Percentiles rank a stretch among this genome's conserved stretches.
phyloP scores from a whole-genome alignment of 495 filamentous ascomycete species.

The Letharia columbiana region DNA sequence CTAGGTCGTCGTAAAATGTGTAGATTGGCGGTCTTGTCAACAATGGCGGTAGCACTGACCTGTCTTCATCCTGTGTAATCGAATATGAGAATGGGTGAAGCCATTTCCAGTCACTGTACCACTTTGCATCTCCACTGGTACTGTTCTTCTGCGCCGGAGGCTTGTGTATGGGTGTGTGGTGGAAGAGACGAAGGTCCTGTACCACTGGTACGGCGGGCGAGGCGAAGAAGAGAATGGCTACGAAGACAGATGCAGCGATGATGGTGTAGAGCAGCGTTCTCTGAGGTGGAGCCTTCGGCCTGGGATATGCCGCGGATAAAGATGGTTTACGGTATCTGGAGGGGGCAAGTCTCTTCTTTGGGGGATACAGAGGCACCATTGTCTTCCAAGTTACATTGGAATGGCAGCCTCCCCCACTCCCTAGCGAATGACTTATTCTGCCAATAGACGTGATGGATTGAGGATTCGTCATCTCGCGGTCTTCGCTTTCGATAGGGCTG shows the following conservation, averaged over 20 bases:
- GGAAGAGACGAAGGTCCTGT: slow-evolving; percentile 34
- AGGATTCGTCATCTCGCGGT: not conserved
- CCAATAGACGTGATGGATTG: not conserved
- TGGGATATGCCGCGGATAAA: slow-evolving; percentile 13
- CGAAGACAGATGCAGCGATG: slow-evolving; percentile 34
- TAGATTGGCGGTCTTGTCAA: slow-evolving; percentile 68
- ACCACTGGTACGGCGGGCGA: slow-evolving; percentile 27
- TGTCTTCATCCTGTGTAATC: slow-evolving; percentile 75
- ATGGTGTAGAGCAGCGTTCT: slow-evolving; percentile 21
- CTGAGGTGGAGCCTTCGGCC: slow-evolving; percentile 10
- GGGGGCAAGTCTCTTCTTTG: slow-evolving; percentile 5
- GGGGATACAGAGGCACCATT: not conserved
- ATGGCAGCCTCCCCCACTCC: not conserved
- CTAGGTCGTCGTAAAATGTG: slow-evolving; percentile 75
- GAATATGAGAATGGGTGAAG: slow-evolving; percentile 78
- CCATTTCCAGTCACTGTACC: slow-evolving; percentile 88
- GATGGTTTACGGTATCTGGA: slow-evolving; percentile 18
- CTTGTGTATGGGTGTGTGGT: slow-evolving; percentile 62
- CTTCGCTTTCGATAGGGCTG: not conserved
- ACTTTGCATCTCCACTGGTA: slow-evolving; percentile 67
- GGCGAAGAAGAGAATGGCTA: slow-evolving; percentile 38
- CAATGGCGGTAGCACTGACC: slow-evolving; percentile 81
- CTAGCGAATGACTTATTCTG: not conserved
- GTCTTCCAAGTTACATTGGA: not conserved
- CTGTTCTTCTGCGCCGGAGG: slow-evolving; percentile 67